A percentile compares a stretch with the other conserved stretches of the same genome.
These are phyloP conservation scores for Haplosporangium gracile DNA, from an alignment of 192 early-diverging fungal species.

Conservation along the genomic window DNA sequence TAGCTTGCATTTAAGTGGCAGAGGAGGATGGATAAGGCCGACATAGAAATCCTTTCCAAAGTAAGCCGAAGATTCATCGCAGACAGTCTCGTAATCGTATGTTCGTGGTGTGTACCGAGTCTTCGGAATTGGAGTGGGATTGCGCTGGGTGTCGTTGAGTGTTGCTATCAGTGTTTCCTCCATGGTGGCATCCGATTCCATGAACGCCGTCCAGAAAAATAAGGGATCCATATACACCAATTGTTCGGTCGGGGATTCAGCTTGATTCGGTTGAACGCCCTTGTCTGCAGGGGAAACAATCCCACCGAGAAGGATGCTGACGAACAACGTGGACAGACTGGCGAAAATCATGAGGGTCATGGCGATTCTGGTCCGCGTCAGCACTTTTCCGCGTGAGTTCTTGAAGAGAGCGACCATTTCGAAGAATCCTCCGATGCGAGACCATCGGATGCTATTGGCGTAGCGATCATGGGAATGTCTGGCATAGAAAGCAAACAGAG, in stretches of 20 bases:
- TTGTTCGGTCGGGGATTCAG: background rate
- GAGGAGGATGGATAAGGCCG: background rate
- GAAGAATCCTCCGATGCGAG: background rate
- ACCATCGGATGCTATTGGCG: slow-evolving; percentile 9
- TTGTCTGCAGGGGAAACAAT: background rate
- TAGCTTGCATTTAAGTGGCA: background rate
- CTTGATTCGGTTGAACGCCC: background rate
- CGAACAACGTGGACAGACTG: background rate
- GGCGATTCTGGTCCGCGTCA: background rate
- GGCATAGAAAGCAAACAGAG: slow-evolving; percentile 1
- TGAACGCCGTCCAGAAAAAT: background rate
- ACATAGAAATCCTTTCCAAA: background rate
- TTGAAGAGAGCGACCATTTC: background rate
- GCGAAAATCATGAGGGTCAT: background rate
- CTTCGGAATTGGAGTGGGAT: background rate
- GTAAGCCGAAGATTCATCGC: background rate
- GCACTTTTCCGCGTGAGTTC: background rate
- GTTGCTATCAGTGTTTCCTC: background rate
- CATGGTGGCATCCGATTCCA: background rate
- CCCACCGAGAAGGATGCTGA: background rate
- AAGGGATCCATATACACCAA: background rate
- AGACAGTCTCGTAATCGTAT: background rate
- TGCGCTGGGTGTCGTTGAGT: background rate
- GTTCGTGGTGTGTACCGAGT: background rate
- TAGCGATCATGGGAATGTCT: background rate